Base-by-base conservation (phyloP, 805 yeast species). In the Clavispora fructus region DNA sequence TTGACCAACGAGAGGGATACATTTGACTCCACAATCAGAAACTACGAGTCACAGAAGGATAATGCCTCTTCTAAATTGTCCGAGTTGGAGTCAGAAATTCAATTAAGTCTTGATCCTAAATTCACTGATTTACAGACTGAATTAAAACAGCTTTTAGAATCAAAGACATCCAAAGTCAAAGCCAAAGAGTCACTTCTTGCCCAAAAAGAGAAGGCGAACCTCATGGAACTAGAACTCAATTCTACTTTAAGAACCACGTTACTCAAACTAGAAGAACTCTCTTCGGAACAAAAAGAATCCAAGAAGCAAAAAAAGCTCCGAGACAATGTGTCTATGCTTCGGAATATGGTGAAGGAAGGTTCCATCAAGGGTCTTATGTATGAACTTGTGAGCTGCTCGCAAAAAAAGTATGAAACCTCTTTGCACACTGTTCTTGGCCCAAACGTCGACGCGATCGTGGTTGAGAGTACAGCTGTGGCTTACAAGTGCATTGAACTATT, bases 321-420 rank as follows among this genome's bases (percentile, higher is more conserved):
- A 45, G 96, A 90, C 53, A 87, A 85, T 50, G 83, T 87, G 2
- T 65, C 82, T 0, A 74, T 80, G 45, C 66, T 94, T 44, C 83
- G 80, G 55, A 80, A 88, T 57, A 64, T 84, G n/a, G 78, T 85
- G 51, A 94, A 96, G 1, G 56, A 57, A n/a, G 71, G 68, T 13
- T 90, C 96, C 4, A 95, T 94, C 3, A 77, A 77, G 53, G 98
- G 97, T 3, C 63, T 89, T 10, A 80, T 92, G 4, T 76, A 80
- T 52, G 97, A 90, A 57, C 70, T 91, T 25, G 86, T 92, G 40
- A 80, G 80, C 46, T 96, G 97, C 17, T 74, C 79, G 44, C 84
- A 84, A 53, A 79, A 79, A 47, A 84, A 79, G 55, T 90, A 80
- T 61, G 89, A 85, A 41, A 54, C 71, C 6, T 95, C 97, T 0